Base-by-base conservation (phyloP, 345 rosid species). In the Euclidium syriacum region DNA sequence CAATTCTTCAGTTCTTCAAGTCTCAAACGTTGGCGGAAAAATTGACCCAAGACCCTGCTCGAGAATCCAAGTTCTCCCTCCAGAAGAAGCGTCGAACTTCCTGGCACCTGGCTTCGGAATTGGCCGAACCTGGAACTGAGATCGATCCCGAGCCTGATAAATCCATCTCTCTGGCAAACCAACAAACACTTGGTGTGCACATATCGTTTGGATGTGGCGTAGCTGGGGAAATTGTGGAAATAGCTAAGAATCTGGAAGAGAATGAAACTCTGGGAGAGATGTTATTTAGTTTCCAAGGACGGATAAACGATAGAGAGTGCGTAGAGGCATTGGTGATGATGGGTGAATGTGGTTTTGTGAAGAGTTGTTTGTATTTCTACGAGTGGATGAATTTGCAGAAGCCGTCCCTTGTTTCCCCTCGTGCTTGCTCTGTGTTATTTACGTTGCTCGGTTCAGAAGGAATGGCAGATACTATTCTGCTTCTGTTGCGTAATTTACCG, bases 331-430 rank as follows among this genome's bases (percentile, higher is more conserved):
- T 92, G 75, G 62, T 58, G n/a, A 29, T 80, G 68, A 72, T 92
- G 89, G 86, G 79, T 0, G 74, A 76, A 19, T 75, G 79, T 52
- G 87, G 90, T 36, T 64, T 83, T 63, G 16, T 79, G 19, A 74
- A 35, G 51, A 30, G 77, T 23, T 82, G 88, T 58, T 65, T 91
- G 59, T 79, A 91, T 69, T 82, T 91, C 58, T 83, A 74, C 14
- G 96, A 91, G 64, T 91, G 98, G 96, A 88, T 91, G 98, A 54
- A 75, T 52, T 63, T 81, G 63, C 98, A 85, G 62, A 87, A 75
- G 20, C 98, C 90, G 0, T 72, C 87, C 1, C 86, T 85, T 20
- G 79, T 81, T 41, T 75, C 90, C 0, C 56, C 92, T 40, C 84
- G 85, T 30, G 82, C 96, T 25, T 84, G 78, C 65, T 81, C 96